Base-by-base conservation (phyloP, 805 yeast species). In the Saturnispora saitoi region DNA sequence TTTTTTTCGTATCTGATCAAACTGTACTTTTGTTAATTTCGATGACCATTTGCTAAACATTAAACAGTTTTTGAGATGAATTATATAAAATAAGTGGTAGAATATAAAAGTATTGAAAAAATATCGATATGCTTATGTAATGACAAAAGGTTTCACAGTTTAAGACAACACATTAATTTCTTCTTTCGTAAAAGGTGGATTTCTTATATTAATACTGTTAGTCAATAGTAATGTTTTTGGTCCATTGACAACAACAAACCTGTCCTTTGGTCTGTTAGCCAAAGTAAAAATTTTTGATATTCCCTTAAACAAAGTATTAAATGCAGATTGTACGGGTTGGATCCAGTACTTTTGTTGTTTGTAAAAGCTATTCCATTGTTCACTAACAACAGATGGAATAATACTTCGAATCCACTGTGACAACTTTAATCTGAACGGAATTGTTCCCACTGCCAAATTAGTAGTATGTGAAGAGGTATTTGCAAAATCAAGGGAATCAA, bases 161-260 rank as follows among this genome's bases (percentile, higher is more conserved):
- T 19, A 31, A 32, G 34, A 19, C 41, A 43, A 28, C 14, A 24
- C 31, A 15, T 51, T 51, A 8, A 63, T 34, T 38, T 64, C 65
- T 10, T 56, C 48, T 9, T 56, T 54, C 17, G 59, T 56, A 47
- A 64, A 42, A 12, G 57, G 41, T 11, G 49, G 54, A 41, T 56
- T 57, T 39, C 58, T 54, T n/a, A 58, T 45, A 19, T 56, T 57
- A 26, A 62, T 49, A n/a, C 57, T 53, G 42, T 65, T 61, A 17
- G 60, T 56, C 4, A 65, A 34, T 42, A 65, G 48, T n/a, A 65
- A 26, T 1, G 63, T 64, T 36, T 57, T 59, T 11, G 69, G 69
- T 9, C 69, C 69, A 11, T 52, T 53, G 12, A 65, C 46, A 32
- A 58, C 60, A 17, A 65, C 45, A 52, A 63, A 54, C 42, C 55